Evolutionary conservation across 2,329 filamentous ascomycete genomes (phyloP).

Genomic region (Plenodomus biglobosus): DNA sequence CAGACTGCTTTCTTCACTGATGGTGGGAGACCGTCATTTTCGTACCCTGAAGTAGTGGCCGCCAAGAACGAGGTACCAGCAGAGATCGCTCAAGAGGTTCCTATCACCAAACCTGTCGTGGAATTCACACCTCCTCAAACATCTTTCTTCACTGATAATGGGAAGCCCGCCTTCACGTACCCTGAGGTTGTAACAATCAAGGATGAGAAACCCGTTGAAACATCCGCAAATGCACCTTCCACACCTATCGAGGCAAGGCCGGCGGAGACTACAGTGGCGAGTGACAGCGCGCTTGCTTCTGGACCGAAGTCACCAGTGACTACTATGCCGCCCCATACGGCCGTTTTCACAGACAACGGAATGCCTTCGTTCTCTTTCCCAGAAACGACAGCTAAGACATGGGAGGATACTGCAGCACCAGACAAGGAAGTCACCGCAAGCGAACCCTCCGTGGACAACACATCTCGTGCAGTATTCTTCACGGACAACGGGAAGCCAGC

Average conservation of each 20-base stretch:
- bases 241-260: not conserved
- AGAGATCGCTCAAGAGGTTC: not conserved
- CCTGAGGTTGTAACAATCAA: not conserved
- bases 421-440: no score
- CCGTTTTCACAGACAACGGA: not conserved
- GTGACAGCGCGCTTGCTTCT: not conserved
- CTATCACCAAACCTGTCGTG: not conserved
- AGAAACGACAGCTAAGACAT: no score
- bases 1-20: conserved; percentile 10
- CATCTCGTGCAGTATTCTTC: conserved; percentile 2
- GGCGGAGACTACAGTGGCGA: not conserved
- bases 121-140: conserved; percentile 6
- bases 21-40: conserved; percentile 8
- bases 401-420: not conserved
- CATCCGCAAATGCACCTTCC: not conserved
- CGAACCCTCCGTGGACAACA: no score
- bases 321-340: not conserved
- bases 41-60: not conserved
- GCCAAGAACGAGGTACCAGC: not conserved
- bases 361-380: not conserved
- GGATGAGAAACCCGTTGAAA: not conserved
- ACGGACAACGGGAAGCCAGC: conserved; percentile 9
- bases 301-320: not conserved
- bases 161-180: conserved; percentile 8
- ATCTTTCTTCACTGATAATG: conserved; percentile 8